phyloP scores from a whole-genome alignment of 495 filamentous ascomycete species.

The Acidomyces sp. region DNA sequence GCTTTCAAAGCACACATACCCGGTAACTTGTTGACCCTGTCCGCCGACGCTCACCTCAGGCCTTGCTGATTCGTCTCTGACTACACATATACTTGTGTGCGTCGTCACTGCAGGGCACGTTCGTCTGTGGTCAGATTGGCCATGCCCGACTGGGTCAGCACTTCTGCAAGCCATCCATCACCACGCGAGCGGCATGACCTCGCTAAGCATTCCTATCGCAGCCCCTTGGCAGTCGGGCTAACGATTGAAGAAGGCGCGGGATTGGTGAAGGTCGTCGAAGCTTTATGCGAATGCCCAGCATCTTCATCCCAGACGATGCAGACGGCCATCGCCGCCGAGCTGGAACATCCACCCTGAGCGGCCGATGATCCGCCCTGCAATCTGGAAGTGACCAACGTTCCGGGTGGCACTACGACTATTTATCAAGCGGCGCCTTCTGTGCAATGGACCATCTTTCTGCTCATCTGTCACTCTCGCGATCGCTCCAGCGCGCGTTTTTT shows the following conservation, averaged over 20 bases:
- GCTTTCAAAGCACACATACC: background rate
- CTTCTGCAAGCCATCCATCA: background rate
- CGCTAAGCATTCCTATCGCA: background rate
- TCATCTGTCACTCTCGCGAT: too few species aligned
- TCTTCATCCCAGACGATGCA: too few species aligned
- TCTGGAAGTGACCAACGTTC: background rate
- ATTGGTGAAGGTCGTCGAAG: background rate
- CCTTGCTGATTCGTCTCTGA: background rate
- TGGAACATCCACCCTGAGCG: background rate
- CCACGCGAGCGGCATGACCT: background rate
- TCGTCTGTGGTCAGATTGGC: too few species aligned
- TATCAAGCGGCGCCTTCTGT: background rate
- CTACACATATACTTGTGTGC: background rate
- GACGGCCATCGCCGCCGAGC: background rate
- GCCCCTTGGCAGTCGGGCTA: background rate
- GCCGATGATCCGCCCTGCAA: background rate
- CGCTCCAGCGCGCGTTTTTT: background rate
- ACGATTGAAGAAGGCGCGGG: background rate
- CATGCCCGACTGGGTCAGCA: too few species aligned
- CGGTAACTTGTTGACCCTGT: background rate
- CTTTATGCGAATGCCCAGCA: background rate
- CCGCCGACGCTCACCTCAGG: background rate
- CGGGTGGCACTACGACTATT: background rate
- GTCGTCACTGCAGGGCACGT: background rate
- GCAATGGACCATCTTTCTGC: background rate